A percentile compares a stretch with the other conserved stretches of the same genome.
Evolutionary conservation across 2,329 filamentous ascomycete genomes (phyloP).

Genomic region (Pyricularia pennisetigena): DNA sequence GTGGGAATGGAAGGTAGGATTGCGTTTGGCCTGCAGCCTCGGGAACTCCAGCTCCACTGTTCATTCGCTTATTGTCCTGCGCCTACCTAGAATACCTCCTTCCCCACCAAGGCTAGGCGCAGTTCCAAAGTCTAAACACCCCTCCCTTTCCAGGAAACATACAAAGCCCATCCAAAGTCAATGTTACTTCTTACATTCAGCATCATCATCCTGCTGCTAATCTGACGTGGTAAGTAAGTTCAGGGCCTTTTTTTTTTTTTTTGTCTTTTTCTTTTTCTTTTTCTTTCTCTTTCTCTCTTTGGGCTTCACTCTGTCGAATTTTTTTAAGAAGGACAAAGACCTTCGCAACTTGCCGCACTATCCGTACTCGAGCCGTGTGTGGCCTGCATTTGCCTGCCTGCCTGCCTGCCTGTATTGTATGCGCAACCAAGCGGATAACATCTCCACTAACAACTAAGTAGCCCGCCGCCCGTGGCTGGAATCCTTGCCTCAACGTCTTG

Average conservation of each 20-base stretch:
- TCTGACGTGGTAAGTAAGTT: neutral
- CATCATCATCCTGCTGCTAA: neutral
- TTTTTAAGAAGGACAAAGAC: neutral
- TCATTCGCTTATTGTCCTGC: neutral
- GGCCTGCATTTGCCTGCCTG: neutral
- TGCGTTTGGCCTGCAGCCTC: neutral
- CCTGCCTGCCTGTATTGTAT: neutral
- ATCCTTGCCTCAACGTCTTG: neutral
- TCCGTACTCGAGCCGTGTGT: neutral
- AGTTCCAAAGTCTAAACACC: neutral
- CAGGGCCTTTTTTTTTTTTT: neutral
- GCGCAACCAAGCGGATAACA: neutral
- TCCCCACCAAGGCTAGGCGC: neutral
- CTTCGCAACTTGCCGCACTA: neutral
- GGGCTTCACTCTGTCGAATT: neutral
- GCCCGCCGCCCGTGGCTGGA: neutral
- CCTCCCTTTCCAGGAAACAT: neutral
- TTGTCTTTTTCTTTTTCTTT: neutral
- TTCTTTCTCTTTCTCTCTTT: neutral
- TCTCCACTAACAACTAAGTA: neutral
- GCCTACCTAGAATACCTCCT: neutral
- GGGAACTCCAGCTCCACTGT: too few species aligned
- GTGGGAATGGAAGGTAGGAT: neutral
- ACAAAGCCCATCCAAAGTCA: neutral
- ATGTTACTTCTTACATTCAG: neutral